Evolutionary conservation across 345 rosid genomes (phyloP).

Genomic region (Angophora floribunda): DNA sequence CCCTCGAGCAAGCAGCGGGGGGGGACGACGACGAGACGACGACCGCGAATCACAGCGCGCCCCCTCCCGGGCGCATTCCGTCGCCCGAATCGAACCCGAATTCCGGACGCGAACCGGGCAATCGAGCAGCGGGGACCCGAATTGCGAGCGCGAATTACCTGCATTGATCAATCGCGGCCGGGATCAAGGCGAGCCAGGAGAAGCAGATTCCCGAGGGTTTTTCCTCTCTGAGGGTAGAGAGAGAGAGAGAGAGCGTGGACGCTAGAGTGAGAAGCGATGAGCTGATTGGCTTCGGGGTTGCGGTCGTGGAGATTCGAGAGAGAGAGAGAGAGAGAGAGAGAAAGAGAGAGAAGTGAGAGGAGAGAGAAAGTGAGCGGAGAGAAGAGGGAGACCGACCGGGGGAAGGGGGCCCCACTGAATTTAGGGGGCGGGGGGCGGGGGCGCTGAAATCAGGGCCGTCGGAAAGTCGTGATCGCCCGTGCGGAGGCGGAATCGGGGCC

Average conservation of each 20-base stretch:
- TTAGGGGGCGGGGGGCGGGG: background rate
- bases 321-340: background rate
- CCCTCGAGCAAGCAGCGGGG: background rate
- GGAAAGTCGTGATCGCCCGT: background rate
- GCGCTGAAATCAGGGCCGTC: conserved; percentile 8
- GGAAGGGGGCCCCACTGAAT: background rate
- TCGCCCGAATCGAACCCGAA: background rate
- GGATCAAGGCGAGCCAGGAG: conserved; percentile 6
- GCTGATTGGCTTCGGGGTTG: background rate
- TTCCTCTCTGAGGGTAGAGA: too few species aligned
- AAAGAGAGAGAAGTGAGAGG: background rate
- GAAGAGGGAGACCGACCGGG: background rate
- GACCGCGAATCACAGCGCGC: background rate
- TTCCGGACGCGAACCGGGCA: background rate
- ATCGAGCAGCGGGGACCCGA: background rate
- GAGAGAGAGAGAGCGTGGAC: background rate
- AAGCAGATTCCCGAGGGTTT: background rate
- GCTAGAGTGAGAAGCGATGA: background rate
- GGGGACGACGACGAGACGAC: background rate
- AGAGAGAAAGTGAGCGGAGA: conserved; percentile 7
- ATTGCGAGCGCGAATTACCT: conserved; percentile 4
- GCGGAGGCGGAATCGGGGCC: background rate
- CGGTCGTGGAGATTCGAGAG: conserved; percentile 11
- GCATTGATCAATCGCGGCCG: conserved; percentile 25
- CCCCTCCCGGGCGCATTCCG: background rate